Conservation (phyloP, 805 yeast species). For the Grigorovia humatica region DNA sequence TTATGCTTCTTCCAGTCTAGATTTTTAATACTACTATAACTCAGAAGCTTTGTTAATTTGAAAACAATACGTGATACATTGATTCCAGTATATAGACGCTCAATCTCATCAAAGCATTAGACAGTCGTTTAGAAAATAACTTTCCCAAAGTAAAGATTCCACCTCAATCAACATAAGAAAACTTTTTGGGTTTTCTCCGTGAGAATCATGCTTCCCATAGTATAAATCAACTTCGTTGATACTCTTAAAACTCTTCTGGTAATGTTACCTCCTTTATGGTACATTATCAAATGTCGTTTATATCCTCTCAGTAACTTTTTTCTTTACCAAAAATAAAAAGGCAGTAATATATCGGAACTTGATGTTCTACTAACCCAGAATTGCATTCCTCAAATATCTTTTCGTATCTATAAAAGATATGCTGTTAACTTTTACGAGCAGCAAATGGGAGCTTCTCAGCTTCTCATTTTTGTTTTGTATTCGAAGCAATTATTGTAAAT, state of each 20-base stretch:
- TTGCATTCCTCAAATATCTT: too few relatives aligned
- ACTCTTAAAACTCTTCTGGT: background rate
- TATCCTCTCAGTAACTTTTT: too few relatives aligned
- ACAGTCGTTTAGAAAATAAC: constrained; percentile 16
- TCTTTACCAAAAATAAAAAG: too few relatives aligned
- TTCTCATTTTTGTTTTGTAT: too few relatives aligned
- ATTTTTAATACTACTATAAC: background rate
- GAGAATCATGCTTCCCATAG: constrained; percentile 5
- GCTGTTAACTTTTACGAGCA: too few relatives aligned
- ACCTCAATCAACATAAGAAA: constrained; percentile 12
- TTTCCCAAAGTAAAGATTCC: constrained; percentile 17
- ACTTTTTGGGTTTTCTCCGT: constrained; percentile 9
- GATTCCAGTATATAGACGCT: constrained; percentile 14
- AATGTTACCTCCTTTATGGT: too few relatives aligned
- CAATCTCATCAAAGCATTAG: constrained; percentile 24
- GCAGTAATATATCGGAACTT: too few relatives aligned
- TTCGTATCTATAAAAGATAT: too few relatives aligned
- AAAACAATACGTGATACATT: constrained; percentile 14
- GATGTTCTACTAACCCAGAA: too few relatives aligned
- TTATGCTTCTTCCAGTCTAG: background rate
- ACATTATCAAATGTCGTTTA: too few relatives aligned
- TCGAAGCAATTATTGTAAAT: too few relatives aligned
- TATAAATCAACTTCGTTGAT: constrained; percentile 5
- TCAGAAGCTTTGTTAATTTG: constrained; percentile 12
- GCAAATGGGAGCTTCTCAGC: too few relatives aligned